These are phyloP conservation scores for Fonsecaea nubica DNA, from an alignment of 2,329 filamentous ascomycete species.

Conservation along the genomic window DNA sequence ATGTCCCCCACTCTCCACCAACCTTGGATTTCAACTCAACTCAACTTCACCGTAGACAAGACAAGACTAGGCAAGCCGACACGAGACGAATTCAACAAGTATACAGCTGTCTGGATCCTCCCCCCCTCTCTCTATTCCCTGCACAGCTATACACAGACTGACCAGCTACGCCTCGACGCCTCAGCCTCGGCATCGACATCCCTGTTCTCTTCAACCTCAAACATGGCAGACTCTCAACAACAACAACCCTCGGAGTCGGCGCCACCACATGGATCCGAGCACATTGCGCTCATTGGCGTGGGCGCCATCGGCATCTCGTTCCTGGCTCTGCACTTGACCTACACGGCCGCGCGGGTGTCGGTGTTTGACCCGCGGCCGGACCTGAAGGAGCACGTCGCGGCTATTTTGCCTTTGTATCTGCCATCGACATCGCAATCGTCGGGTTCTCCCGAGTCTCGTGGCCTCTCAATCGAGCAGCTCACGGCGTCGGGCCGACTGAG, in stretches of 20 bases:
- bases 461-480: slow-evolving; percentile 36
- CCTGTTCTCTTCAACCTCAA: not conserved
- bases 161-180: too few relatives aligned
- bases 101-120: too few relatives aligned
- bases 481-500: slow-evolving; percentile 43
- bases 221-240: not conserved
- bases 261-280: slow-evolving; percentile 17
- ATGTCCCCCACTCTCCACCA: too few relatives aligned
- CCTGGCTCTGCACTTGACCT: slow-evolving; percentile 59
- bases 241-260: not conserved
- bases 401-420: slow-evolving; percentile 54
- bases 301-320: slow-evolving; percentile 63
- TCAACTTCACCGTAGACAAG: too few relatives aligned
- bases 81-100: too few relatives aligned
- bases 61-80: too few relatives aligned
- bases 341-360: slow-evolving; percentile 50
- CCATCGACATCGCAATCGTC: slow-evolving; percentile 14
- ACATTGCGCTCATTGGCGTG: slow-evolving; percentile 48
- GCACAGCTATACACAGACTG: too few relatives aligned
- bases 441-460: not conserved
- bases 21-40: too few relatives aligned
- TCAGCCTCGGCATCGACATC: not conserved
- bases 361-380: slow-evolving; percentile 61
- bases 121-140: too few relatives aligned
- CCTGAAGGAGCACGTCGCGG: slow-evolving; percentile 52